Base-by-base conservation (phyloP, 805 yeast species). In the Zygoascus tannicola region DNA sequence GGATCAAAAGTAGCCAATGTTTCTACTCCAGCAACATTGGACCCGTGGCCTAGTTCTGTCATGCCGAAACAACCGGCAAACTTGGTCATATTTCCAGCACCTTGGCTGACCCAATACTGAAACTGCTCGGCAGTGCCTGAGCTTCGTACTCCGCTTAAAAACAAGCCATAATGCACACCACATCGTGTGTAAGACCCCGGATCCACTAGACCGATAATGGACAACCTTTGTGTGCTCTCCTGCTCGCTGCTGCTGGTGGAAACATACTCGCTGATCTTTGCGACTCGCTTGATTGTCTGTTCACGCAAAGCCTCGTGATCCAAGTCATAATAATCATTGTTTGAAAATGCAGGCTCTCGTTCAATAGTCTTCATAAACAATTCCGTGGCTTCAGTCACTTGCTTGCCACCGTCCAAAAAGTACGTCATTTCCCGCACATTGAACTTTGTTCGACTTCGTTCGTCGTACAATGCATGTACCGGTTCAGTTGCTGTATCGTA, bases 21-120 rank as follows among this genome's bases (percentile, higher is more conserved):
- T 64, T 88, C 95, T 49, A 85, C 70, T 20, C 85, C 94, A 3
- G 95, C 95, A 37, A 88, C 96, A 62, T 88, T 88, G 10, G 95
- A 85, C 22, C 96, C 96, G 60, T 86, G 96, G 5, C 85, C 94
- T 54, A 86, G 62, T 66, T 86, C 96, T 14, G 95, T 87, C 96
- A 86, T 86, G 38, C 82, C 86, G 65, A 86, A 86, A 64, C 95
- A 87, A 22, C 96, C 96, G 56, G 79, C 82, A 40, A 69, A 57
- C 43, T 64, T 59, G 26, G 50, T 48, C 33, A 66, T 51, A 38
- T 54, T 51, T 2, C 57, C 60, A 4, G 70, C 69, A 23, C 72
- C 72, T 45, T 79, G 84, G 47, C 70, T 66, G 43, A 86, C 73
- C 97, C 97, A 88, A 66, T 80, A 90, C 35, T 77, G 68, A 55